These are phyloP conservation scores for Diplodia intermedia DNA, from an alignment of 2,329 filamentous ascomycete species.

Conservation along the genomic window DNA sequence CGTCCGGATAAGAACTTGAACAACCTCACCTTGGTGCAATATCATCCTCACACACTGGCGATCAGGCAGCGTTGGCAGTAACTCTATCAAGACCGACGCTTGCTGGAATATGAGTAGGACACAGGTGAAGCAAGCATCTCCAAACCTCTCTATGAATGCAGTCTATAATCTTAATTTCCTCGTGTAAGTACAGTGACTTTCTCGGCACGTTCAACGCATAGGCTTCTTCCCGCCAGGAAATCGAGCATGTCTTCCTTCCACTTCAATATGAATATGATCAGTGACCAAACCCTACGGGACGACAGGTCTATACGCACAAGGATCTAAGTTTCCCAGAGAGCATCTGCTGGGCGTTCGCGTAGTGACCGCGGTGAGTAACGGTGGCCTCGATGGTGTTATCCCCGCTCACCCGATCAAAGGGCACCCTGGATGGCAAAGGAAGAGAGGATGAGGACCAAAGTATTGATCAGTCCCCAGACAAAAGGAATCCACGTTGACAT, in stretches of 20 bases:
- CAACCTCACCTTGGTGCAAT: no score
- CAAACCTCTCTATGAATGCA: background rate
- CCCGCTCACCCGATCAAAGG: conserved; percentile 59
- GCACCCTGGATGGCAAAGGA: conserved; percentile 94
- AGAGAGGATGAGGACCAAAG: conserved; percentile 80
- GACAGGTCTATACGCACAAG: background rate
- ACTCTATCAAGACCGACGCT: background rate
- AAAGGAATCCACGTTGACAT: conserved; percentile 97
- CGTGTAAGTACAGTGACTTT: background rate
- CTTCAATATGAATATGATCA: background rate
- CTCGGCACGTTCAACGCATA: background rate
- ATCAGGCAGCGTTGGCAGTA: no score
- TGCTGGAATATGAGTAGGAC: background rate
- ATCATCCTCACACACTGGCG: no score
- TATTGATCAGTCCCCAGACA: conserved; percentile 84
- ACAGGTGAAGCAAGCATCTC: background rate
- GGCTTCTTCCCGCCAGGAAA: background rate
- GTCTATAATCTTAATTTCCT: background rate
- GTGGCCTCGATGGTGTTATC: no score
- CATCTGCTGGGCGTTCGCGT: background rate
- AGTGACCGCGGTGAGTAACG: background rate
- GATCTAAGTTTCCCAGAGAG: background rate
- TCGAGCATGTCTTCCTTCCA: background rate
- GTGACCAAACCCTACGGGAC: background rate
- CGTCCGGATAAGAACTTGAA: no score